A percentile compares a stretch with the other conserved stretches of the same genome.
Evolutionary conservation across 768 basidiomycete genomes (phyloP).

Genomic region (Rhodotorula sphaerocarpa): DNA sequence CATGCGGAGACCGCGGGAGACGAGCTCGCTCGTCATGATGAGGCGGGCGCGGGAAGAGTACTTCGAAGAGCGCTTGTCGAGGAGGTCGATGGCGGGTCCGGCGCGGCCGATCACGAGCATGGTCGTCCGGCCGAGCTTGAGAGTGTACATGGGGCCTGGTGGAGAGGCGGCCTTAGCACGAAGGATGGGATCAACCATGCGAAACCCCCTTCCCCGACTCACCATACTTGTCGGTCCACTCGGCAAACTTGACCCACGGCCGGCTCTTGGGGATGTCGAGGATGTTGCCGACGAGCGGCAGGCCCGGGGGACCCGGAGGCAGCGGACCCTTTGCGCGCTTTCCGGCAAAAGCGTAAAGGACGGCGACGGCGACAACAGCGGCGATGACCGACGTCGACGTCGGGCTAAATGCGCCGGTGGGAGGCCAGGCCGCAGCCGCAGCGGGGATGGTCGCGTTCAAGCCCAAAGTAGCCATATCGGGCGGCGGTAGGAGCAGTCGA

Average conservation of each 20-base stretch:
- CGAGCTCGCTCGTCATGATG: conserved; percentile 35
- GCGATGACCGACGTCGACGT: not conserved
- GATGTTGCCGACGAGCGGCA: conserved; percentile 35
- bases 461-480: no score
- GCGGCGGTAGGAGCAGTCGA: no score
- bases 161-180: not conserved
- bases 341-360: not conserved
- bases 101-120: conserved; percentile 36
- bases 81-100: conserved; percentile 32
- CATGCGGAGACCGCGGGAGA: conserved; percentile 33
- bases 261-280: conserved; percentile 33
- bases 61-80: conserved; percentile 36
- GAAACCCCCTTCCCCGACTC: no score
- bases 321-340: not conserved
- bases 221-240: conserved; percentile 37
- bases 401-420: not conserved
- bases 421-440: no score
- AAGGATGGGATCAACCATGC: no score
- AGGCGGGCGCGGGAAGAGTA: conserved; percentile 35
- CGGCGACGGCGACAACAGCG: not conserved
- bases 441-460: no score
- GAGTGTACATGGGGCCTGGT: conserved; percentile 34
- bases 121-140: conserved; percentile 30
- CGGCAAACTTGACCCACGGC: conserved; percentile 36
- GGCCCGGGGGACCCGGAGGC: conserved; percentile 17